Conservation (phyloP, 202 grass and related monocot genomes). For the Cymbopogon flexuosus region DNA sequence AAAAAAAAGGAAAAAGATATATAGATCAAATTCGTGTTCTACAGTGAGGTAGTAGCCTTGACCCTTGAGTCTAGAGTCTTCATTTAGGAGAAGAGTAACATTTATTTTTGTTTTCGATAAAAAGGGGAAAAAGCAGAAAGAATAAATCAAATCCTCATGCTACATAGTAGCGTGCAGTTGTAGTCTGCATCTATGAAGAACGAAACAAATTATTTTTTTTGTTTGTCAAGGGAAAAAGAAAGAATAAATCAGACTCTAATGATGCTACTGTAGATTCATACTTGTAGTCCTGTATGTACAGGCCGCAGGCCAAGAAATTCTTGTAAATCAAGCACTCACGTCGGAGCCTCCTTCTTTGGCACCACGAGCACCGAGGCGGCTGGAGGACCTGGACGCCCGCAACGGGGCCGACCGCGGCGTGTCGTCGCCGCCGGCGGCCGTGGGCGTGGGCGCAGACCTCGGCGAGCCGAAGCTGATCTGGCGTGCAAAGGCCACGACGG, state of each 20-base stretch:
- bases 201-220: not conserved
- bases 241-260: not conserved
- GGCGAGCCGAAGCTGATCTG: constrained; percentile 75
- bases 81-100: not conserved
- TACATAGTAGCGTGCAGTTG: not conserved
- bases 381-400: constrained; percentile 6
- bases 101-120: not conserved
- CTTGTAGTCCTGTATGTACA: not conserved
- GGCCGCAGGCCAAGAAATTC: not conserved
- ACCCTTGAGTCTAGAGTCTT: not conserved
- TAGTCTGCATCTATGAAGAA: not conserved
- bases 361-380: not conserved
- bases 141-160: not conserved
- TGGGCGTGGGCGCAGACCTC: not conserved
- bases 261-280: not conserved
- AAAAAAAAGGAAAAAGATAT: not conserved
- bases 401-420: constrained; percentile 5
- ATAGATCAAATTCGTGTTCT: not conserved
- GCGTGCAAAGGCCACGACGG: constrained; percentile 58
- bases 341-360: not conserved
- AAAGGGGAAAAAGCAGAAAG: not conserved
- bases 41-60: not conserved
- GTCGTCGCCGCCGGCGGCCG: not conserved
- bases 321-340: not conserved
- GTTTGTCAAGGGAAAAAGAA: not conserved